phyloP scores from a whole-genome alignment of 225 moss, liverwort and hornwort species.

The Pleurozium schreberi region DNA sequence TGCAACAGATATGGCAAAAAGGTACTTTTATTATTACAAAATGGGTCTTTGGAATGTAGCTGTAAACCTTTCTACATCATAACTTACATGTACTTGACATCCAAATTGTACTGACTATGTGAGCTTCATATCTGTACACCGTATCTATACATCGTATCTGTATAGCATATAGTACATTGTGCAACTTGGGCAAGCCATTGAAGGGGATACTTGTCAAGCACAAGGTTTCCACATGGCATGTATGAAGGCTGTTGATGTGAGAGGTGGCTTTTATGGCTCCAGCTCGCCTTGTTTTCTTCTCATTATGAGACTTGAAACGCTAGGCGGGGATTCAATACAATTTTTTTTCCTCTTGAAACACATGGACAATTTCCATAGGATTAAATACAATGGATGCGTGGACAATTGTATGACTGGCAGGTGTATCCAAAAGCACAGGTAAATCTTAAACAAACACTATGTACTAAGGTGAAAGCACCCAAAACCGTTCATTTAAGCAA shows the following conservation, averaged over 20 bases:
- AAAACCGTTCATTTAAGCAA: no score
- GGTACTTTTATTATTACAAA: background rate
- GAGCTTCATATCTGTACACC: background rate
- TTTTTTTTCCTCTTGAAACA: no score
- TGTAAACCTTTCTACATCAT: background rate
- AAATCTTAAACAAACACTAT: background rate
- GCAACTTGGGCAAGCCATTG: no score
- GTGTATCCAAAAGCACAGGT: background rate
- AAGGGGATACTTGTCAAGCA: background rate
- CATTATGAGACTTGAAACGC: background rate
- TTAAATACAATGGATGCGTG: background rate
- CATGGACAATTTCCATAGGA: no score
- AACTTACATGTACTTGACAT: background rate
- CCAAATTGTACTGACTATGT: background rate
- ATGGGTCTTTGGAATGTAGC: background rate
- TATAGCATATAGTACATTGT: background rate
- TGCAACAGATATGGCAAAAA: background rate
- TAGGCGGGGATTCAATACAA: background rate
- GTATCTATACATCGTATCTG: background rate
- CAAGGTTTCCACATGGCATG: background rate
- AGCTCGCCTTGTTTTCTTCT: background rate
- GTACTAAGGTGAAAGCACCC: no score
- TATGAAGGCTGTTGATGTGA: background rate
- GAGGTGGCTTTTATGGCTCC: background rate
- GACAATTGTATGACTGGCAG: background rate